Evolutionary conservation across 352 stramenopile species (phyloP).

Genomic region (Pythium dissotocum): DNA sequence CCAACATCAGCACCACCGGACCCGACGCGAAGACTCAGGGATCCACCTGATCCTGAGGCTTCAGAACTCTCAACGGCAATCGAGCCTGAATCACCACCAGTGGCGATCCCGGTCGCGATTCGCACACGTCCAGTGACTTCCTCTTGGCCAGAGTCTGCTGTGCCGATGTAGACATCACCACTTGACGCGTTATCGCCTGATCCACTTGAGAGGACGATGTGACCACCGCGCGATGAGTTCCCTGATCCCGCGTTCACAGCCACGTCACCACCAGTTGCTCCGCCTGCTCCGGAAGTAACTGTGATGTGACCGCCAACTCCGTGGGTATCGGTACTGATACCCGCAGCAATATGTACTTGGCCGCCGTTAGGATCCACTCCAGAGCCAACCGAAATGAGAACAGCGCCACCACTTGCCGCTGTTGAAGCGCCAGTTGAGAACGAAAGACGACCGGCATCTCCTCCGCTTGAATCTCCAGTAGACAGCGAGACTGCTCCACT

Average conservation of each 20-base stretch:
- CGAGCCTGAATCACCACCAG: slow-evolving; percentile 7
- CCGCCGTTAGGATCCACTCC: slow-evolving; percentile 15
- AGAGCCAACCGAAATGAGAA: slow-evolving; percentile 12
- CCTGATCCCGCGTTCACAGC: slow-evolving; percentile 5
- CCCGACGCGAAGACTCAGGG: slow-evolving; percentile 7
- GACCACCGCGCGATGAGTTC: slow-evolving; percentile 6
- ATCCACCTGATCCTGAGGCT: slow-evolving; percentile 4
- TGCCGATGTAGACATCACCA: slow-evolving; percentile 8
- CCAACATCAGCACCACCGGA: slow-evolving; percentile 6
- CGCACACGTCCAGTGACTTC: slow-evolving; percentile 2
- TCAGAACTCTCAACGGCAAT: slow-evolving; percentile 5
- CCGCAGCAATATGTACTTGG: neutral
- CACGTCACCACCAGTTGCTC: neutral
- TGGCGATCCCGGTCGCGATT: neutral
- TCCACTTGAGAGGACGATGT: neutral
- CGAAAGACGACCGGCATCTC: slow-evolving; percentile 1
- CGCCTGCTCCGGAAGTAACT: neutral
- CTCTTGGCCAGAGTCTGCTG: slow-evolving; percentile 5
- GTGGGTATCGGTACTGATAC: slow-evolving; percentile 1
- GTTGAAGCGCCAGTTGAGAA: slow-evolving; percentile 9
- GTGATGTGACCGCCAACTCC: slow-evolving; percentile 8
- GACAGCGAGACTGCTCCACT: slow-evolving; percentile 15
- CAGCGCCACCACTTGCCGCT: slow-evolving; percentile 9
- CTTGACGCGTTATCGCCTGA: slow-evolving; percentile 1
- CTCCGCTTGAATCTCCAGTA: slow-evolving; percentile 6